These are phyloP conservation scores for Kodamaea sagamina DNA, from an alignment of 805 yeast genomes.

Conservation along the genomic window DNA sequence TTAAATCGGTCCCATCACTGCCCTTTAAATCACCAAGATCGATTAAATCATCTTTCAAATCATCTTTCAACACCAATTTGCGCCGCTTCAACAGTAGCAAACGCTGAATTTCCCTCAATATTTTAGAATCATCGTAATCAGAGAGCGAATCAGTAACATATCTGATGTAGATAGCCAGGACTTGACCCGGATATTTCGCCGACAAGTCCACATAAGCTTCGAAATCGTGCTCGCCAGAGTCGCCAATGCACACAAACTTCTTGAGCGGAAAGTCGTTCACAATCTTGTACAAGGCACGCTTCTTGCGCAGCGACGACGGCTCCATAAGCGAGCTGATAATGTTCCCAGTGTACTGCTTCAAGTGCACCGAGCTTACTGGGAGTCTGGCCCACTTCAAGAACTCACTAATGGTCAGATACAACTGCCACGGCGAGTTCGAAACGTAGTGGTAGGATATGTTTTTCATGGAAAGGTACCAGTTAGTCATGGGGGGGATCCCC, in stretches of 20 bases:
- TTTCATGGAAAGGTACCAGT: conserved; percentile 55
- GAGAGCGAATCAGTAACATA: conserved; percentile 72
- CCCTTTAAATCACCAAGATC: conserved; percentile 28
- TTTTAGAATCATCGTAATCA: conserved; percentile 45
- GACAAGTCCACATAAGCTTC: conserved; percentile 86
- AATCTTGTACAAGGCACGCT: conserved; percentile 61
- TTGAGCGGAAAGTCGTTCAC: conserved; percentile 73
- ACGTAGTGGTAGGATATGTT: conserved; percentile 84
- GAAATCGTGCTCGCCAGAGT: conserved; percentile 92
- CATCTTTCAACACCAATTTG: conserved; percentile 14
- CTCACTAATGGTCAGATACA: conserved; percentile 60
- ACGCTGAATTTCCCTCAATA: conserved; percentile 32
- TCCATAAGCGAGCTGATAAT: conserved; percentile 80
- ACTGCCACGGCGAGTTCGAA: conserved; percentile 93
- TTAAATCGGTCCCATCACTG: not conserved
- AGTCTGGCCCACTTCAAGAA: conserved; percentile 57
- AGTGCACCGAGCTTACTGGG: conserved; percentile 81
- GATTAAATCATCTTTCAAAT: conserved; percentile 27
- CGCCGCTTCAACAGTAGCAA: conserved; percentile 19
- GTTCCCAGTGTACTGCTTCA: conserved; percentile 86
- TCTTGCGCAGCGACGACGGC: conserved; percentile 82
- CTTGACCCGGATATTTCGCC: conserved; percentile 56
- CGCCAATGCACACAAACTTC: conserved; percentile 85
- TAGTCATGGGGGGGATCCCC: conserved; percentile 70
- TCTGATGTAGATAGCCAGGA: conserved; percentile 77